Conservation (phyloP, 2,329 filamentous ascomycete species). For the Capronia americana region DNA sequence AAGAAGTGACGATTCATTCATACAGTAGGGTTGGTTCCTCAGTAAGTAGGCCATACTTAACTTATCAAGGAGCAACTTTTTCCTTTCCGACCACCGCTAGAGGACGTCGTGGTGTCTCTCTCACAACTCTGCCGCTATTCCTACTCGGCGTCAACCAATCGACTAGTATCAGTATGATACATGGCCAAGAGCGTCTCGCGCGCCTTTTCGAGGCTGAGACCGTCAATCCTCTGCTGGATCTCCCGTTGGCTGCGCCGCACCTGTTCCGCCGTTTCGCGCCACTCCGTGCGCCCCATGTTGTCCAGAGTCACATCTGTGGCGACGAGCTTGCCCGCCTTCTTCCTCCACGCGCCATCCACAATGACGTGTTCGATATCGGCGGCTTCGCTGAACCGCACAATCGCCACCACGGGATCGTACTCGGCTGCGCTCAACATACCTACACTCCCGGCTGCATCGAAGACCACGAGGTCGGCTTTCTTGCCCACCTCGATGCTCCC, state of each 20-base stretch:
- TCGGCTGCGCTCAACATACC: conserved; percentile 52
- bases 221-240: conserved; percentile 30
- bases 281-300: conserved; percentile 16
- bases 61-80: not conserved
- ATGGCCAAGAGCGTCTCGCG: conserved; percentile 19
- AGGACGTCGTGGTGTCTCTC: not conserved
- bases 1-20: not conserved
- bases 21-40: not conserved
- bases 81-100: not conserved
- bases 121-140: not conserved
- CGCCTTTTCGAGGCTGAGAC: conserved; percentile 22
- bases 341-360: conserved; percentile 52
- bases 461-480: conserved; percentile 58
- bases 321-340: conserved; percentile 41
- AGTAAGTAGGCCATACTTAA: too few species aligned
- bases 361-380: conserved; percentile 54
- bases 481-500: conserved; percentile 56
- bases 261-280: conserved; percentile 22
- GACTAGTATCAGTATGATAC: conserved; percentile 28
- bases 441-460: conserved; percentile 49
- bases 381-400: conserved; percentile 52
- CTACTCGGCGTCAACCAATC: conserved; percentile 28
- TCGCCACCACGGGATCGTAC: conserved; percentile 51
- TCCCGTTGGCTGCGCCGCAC: conserved; percentile 33
- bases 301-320: conserved; percentile 7